These are phyloP conservation scores for Trichoderma pleuroti DNA, from an alignment of 2,329 filamentous ascomycete species.

Conservation along the genomic window DNA sequence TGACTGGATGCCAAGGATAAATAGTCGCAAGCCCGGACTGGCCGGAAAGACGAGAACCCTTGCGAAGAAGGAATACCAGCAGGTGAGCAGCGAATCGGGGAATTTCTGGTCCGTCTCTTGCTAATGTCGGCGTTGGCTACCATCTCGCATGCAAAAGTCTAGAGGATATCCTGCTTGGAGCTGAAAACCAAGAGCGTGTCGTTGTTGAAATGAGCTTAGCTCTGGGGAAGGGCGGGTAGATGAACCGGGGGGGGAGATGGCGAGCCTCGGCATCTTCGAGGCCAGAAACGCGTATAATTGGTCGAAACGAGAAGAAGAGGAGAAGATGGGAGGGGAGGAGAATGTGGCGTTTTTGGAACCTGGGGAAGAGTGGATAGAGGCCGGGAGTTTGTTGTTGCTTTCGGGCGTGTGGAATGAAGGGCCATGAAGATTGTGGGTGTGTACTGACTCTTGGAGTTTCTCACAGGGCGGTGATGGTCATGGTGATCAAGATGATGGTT, in stretches of 20 bases:
- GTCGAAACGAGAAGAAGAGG: background rate
- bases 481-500: background rate
- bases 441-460: background rate
- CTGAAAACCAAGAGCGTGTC: background rate
- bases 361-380: background rate
- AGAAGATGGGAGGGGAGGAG: background rate
- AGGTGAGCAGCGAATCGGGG: background rate
- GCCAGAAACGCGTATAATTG: slow-evolving; percentile 4
- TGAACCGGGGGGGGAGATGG: background rate
- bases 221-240: background rate
- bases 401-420: background rate
- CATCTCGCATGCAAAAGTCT: background rate
- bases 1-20: slow-evolving; percentile 2
- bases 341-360: background rate
- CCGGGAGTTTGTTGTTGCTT: background rate
- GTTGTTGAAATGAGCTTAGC: background rate
- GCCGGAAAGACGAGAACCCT: background rate
- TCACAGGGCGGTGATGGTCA: background rate
- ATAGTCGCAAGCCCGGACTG: background rate
- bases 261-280: slow-evolving; percentile 14
- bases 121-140: background rate
- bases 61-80: background rate
- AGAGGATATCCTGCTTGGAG: background rate
- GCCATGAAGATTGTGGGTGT: background rate
- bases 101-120: background rate